Evolutionary conservation across 495 filamentous ascomycete species (phyloP).

Genomic region (Talaromyces ruber): DNA sequence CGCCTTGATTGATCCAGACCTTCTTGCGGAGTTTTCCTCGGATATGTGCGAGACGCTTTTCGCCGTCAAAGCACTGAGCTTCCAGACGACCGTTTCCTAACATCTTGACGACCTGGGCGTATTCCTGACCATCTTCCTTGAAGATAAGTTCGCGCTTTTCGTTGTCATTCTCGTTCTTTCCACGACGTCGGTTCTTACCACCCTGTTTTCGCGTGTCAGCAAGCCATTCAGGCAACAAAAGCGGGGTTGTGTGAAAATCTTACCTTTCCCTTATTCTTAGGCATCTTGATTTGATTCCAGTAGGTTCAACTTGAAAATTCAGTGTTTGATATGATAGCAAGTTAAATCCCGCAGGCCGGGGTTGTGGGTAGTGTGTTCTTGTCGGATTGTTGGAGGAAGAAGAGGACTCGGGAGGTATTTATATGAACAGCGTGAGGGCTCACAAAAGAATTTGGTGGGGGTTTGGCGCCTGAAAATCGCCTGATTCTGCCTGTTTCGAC

Average conservation of each 20-base stretch:
- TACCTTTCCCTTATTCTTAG: constrained; percentile 99
- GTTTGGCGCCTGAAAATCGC: background rate
- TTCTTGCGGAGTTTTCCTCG: constrained; percentile 96
- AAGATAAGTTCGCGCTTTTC: constrained; percentile 98
- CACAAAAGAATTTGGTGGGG: constrained; percentile 4
- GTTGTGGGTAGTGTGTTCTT: background rate
- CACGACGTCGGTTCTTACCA: constrained; percentile 96
- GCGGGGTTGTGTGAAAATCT: constrained; percentile 15
- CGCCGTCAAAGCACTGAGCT: constrained; percentile 94
- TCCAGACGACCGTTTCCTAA: constrained; percentile 95
- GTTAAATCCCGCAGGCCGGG: background rate
- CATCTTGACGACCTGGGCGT: constrained; percentile 98
- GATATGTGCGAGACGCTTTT: constrained; percentile 46
- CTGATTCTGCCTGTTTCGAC: constrained; percentile 3
- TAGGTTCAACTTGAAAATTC: background rate
- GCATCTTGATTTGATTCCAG: constrained; percentile 53
- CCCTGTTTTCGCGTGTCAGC: constrained; percentile 46
- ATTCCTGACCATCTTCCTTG: constrained; percentile 99
- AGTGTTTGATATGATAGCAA: background rate
- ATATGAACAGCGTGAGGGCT: background rate
- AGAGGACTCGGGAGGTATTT: background rate
- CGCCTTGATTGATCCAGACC: constrained; percentile 97
- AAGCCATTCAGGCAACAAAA: background rate
- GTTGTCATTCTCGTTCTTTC: constrained; percentile 99
- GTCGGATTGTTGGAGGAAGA: background rate